These are phyloP conservation scores for Rhynchospora pubera DNA, from an alignment of 176 grass and related monocot genomes.

Conservation along the genomic window DNA sequence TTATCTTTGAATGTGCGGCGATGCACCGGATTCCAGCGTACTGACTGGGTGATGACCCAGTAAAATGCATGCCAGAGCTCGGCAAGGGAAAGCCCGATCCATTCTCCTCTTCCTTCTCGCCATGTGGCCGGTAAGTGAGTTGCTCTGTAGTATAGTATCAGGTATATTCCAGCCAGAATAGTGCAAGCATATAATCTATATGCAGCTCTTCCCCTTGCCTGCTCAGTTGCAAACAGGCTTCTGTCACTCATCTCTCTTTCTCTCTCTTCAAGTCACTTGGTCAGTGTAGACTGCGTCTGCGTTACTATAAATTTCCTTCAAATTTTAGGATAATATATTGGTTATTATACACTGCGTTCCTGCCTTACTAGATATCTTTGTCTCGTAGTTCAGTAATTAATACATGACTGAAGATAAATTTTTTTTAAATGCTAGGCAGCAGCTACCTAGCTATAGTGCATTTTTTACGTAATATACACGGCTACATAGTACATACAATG, in stretches of 20 bases:
- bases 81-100: slow-evolving; percentile 47
- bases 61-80: slow-evolving; percentile 71
- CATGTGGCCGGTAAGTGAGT: slow-evolving; percentile 24
- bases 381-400: not conserved
- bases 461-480: too few relatives aligned
- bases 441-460: too few relatives aligned
- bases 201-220: slow-evolving; percentile 17
- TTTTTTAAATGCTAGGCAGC: too few relatives aligned
- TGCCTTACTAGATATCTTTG: not conserved
- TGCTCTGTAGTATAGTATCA: slow-evolving; percentile 42
- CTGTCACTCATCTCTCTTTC: slow-evolving; percentile 4
- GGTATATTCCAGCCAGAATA: slow-evolving; percentile 31
- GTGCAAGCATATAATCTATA: slow-evolving; percentile 43
- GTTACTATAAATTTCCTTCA: not conserved
- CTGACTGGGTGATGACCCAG: slow-evolving; percentile 66
- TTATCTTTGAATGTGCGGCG: slow-evolving; percentile 42
- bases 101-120: slow-evolving; percentile 21
- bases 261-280: not conserved
- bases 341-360: not conserved
- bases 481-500: too few relatives aligned
- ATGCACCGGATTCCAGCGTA: slow-evolving; percentile 46
- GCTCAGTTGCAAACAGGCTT: slow-evolving; percentile 47
- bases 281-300: too few relatives aligned
- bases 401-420: too few relatives aligned
- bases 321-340: slow-evolving; percentile 18